These are phyloP conservation scores for Saccharomycopsis babjevae DNA, from an alignment of 805 yeast species.

Conservation along the genomic window DNA sequence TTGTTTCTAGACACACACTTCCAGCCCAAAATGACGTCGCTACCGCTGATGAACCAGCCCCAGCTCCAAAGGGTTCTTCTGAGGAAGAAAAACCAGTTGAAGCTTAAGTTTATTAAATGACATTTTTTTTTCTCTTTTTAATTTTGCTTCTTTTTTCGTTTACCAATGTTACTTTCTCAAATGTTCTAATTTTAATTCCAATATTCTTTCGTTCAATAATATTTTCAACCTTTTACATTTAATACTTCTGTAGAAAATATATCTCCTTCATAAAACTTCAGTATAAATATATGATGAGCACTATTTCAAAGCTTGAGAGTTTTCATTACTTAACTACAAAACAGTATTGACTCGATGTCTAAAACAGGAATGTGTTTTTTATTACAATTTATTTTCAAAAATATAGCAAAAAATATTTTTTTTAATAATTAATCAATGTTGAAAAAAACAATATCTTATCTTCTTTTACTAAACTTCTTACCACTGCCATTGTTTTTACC, in stretches of 20 bases:
- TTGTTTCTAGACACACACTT: slow-evolving; percentile 11
- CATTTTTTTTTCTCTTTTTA: background rate
- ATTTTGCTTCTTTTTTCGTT: background rate
- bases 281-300: too few relatives aligned
- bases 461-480: background rate
- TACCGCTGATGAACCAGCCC: slow-evolving; percentile 1
- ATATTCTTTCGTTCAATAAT: background rate
- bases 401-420: background rate
- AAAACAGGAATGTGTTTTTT: too few relatives aligned
- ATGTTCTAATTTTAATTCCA: background rate
- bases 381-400: background rate
- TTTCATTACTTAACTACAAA: too few relatives aligned
- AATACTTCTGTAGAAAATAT: background rate
- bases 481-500: background rate
- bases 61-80: slow-evolving; percentile 13
- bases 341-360: too few relatives aligned
- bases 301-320: too few relatives aligned
- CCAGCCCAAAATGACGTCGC: slow-evolving; percentile 14
- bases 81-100: slow-evolving; percentile 17
- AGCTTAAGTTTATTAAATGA: background rate
- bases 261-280: too few relatives aligned
- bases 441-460: background rate
- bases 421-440: background rate
- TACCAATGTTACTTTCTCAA: background rate
- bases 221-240: background rate